Evolutionary conservation across 2,329 filamentous ascomycete species (phyloP), one percentile per base, ranked within the genome.

Genomic region (Rhynchosporium agropyri): DNA sequence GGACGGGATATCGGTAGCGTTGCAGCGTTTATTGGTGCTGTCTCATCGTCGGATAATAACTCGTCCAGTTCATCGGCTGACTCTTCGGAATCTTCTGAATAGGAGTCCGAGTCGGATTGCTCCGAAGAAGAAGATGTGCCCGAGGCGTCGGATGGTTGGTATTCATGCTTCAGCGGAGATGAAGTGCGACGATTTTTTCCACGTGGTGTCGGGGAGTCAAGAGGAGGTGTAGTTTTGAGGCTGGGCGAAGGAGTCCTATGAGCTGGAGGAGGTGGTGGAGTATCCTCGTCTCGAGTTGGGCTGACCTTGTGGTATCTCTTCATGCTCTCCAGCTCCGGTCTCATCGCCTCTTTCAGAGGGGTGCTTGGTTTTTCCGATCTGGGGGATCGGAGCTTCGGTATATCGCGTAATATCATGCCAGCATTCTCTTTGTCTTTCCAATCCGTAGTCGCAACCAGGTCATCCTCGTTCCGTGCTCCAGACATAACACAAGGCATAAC

Each of bases 91-190:
- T 68, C 68, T 31, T 77, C 75, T 12, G 74, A 75, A 7, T 77
- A 78, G 13, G 82, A 84, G 76, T 55, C 60, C 9, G 77, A 81
- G 38, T 80, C 79, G 29, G 81, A 78, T 42, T 82, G 79, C 43
- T 83, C 78, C 6, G 85, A 85, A 48, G 85, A 84, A 0, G 86
- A 88, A 51, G 84, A 85, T 6, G 85, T 87, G 15, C 76, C 79
- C 0, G 85, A 87, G 0, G 84, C 86, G 54, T 88, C 85, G 0
- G 95, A 98, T 13, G 94, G 94, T 66, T 93, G 89, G 71, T 97
- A 99, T 77, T 99, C 94, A 74, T 98, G 94, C 78, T 99, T 99
- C 56, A 99, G 80, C 0, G 95, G 95, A 1, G 95, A 99, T 0
- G 95, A 98, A 1, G 87, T 89, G 20, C 92, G 86, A 50, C 93